Evolutionary conservation across 2,329 filamentous ascomycete species (phyloP).

Genomic region (Chaetomiaceae sp.): DNA sequence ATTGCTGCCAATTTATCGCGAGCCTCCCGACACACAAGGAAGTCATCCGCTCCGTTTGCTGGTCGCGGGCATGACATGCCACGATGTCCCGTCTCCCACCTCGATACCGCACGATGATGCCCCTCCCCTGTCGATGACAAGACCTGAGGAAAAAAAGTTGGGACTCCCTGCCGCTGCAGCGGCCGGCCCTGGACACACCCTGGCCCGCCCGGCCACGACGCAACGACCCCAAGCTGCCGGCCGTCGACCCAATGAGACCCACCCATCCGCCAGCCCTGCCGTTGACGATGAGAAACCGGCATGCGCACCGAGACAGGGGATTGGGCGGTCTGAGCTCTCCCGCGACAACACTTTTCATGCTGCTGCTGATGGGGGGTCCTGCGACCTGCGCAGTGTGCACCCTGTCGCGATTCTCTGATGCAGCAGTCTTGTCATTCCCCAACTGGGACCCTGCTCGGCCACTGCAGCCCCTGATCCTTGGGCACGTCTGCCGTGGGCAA

Average conservation of each 20-base stretch:
- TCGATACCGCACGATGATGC: neutral
- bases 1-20: neutral
- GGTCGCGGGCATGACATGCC: neutral
- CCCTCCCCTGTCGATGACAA: neutral
- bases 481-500: too few species aligned
- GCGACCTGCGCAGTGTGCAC: neutral
- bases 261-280: slow-evolving; percentile 17
- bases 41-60: too few species aligned
- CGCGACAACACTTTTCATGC: slow-evolving; percentile 1
- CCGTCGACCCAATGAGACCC: slow-evolving; percentile 18
- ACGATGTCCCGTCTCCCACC: neutral
- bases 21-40: too few species aligned
- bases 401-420: slow-evolving; percentile 7
- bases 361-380: too few species aligned
- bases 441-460: neutral
- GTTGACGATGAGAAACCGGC: slow-evolving; percentile 21
- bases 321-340: slow-evolving; percentile 23
- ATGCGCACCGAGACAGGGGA: slow-evolving; percentile 16
- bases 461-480: slow-evolving; percentile 6
- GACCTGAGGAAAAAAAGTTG: neutral
- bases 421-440: slow-evolving; percentile 1
- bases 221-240: slow-evolving; percentile 16
- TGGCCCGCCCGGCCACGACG: slow-evolving; percentile 21
- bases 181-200: slow-evolving; percentile 20
- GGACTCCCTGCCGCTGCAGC: too few species aligned